Conservation (phyloP, 352 stramenopile genomes). For the Pythium scleroteichum region DNA sequence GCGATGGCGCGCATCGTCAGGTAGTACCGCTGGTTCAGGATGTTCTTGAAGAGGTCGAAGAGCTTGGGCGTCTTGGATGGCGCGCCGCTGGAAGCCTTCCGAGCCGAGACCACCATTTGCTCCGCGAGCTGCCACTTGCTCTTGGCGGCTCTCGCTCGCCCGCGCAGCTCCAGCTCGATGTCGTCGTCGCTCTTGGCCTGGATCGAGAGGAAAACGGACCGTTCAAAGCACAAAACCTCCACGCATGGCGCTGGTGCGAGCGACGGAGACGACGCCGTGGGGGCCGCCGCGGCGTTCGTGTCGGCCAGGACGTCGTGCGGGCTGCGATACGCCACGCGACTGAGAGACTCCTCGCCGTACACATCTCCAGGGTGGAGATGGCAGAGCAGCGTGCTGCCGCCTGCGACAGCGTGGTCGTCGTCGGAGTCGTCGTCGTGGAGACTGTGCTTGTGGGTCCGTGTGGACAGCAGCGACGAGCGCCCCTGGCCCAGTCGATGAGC, state of each 20-base stretch:
- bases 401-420: background rate
- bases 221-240: slow-evolving; percentile 48
- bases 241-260: background rate
- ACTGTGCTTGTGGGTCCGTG: background rate
- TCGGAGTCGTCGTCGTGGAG: background rate
- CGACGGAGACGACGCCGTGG: background rate
- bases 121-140: slow-evolving; percentile 56
- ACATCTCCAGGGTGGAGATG: slow-evolving; percentile 45
- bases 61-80: slow-evolving; percentile 45
- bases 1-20: slow-evolving; percentile 56
- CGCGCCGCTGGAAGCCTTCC: background rate
- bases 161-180: slow-evolving; percentile 40
- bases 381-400: slow-evolving; percentile 37
- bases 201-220: slow-evolving; percentile 35
- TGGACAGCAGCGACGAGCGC: background rate
- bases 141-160: slow-evolving; percentile 35
- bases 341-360: slow-evolving; percentile 53
- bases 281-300: background rate
- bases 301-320: slow-evolving; percentile 33
- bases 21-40: slow-evolving; percentile 64
- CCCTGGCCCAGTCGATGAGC: slow-evolving; percentile 16
- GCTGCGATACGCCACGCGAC: slow-evolving; percentile 13
- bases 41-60: slow-evolving; percentile 67
- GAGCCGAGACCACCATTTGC: slow-evolving; percentile 28
- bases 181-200: slow-evolving; percentile 53